phyloP scores from a whole-genome alignment of 108 stramenopile species.

The Chaetoceros tenuissimus region DNA sequence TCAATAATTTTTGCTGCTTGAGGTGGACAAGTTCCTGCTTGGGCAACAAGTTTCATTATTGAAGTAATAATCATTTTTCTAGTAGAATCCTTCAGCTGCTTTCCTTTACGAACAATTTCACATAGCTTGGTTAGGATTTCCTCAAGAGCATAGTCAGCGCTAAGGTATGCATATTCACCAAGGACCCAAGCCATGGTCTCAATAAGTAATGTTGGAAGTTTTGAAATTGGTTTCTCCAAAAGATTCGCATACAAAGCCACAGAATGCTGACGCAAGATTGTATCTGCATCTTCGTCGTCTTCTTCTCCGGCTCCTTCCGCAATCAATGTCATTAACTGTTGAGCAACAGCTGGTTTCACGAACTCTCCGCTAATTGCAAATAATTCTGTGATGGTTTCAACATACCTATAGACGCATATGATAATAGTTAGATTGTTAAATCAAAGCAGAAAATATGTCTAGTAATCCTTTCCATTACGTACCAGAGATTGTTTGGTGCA shows the following conservation, averaged over 20 bases:
- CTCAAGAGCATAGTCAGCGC: conserved; percentile 45
- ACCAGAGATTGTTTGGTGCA: conserved; percentile 96
- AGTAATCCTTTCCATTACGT: conserved; percentile 20
- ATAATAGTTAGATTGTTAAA: too few relatives aligned
- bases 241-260: conserved; percentile 85
- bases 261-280: conserved; percentile 81
- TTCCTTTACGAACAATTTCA: conserved; percentile 25
- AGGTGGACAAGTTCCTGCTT: conserved; percentile 82
- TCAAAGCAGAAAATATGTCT: not conserved
- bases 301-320: conserved; percentile 96
- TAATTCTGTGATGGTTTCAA: conserved; percentile 70
- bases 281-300: conserved; percentile 83
- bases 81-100: conserved; percentile 33
- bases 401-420: conserved; percentile 15
- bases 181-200: conserved; percentile 97
- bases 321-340: conserved; percentile 90
- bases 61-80: conserved; percentile 82
- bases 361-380: conserved; percentile 94
- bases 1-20: conserved; percentile 78
- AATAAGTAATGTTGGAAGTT: conserved; percentile 75
- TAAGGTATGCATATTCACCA: conserved; percentile 95
- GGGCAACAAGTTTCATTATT: conserved; percentile 91
- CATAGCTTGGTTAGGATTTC: conserved; percentile 72
- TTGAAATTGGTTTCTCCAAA: conserved; percentile 40
- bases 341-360: conserved; percentile 85